Evolutionary conservation across 768 basidiomycete species (phyloP), one percentile per base, ranked within the genome.

Genomic region (Lentinula sp.): DNA sequence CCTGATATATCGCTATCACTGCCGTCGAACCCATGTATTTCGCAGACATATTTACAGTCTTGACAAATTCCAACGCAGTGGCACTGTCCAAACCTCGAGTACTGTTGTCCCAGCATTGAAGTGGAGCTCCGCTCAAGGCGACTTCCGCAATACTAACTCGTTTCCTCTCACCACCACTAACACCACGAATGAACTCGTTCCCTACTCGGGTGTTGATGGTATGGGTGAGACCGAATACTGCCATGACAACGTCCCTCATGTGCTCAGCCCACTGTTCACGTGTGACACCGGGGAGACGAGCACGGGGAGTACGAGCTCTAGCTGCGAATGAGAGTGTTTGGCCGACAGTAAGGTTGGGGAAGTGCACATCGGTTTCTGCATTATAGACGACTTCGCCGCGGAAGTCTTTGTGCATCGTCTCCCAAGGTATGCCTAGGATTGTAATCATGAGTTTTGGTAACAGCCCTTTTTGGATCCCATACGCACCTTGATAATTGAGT

Each of bases 131-230:
- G 3, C 79, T 74, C 57, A 83, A 65, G 2, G 71, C 70, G 50
- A 75, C 74, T 68, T 86, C 85, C 4, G 79, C 76, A 57, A 88
- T 84, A 5, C 80, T 79, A 2, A 88, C 87, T 4, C 87, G 79
- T 70, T 87, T 88, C 62, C 71, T 70, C 73, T 85, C 82, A 7
- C 84, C 84, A 6, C 84, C 84, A 15, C 74, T 77, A 15, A 85
- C 76, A 2, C 84, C 82, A 9, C 80, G 77, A 1, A 88, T 76
- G 52, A 77, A 79, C 35, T 84, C 86, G 70, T 87, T 79, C 0
- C 88, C 88, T 59, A 90, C 75, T 18, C 80, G 76, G 1, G 86
- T 88, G 63, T 86, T 78, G 68, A 77, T 72, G 1, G 80, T 83
- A 66, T 86, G 85, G 6, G 72, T 67, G 55, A 90, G 77, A 45